Evolutionary conservation across 176 grass and related monocot species (phyloP).

Genomic region (Oryza glaberrima): DNA sequence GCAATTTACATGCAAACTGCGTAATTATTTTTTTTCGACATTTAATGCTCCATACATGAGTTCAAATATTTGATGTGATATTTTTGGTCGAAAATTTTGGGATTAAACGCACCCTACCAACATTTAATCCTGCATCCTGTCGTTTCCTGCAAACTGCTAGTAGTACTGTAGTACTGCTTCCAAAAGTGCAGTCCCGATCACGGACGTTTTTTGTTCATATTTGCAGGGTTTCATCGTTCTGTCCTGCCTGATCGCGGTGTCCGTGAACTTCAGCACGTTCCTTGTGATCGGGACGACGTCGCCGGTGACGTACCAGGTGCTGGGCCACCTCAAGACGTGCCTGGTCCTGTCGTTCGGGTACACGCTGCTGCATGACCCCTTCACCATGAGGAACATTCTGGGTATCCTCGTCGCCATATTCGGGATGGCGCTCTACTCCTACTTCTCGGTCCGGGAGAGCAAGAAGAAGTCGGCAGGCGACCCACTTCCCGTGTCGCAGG

Average conservation of each 20-base stretch:
- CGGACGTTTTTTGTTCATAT: background rate
- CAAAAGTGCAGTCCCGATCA: background rate
- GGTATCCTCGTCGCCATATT: slow-evolving; percentile 92
- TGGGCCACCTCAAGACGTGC: slow-evolving; percentile 96
- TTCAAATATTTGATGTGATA: too few species aligned
- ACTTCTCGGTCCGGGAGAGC: slow-evolving; percentile 73
- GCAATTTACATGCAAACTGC: too few species aligned
- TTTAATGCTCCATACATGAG: too few species aligned
- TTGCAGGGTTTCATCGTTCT: slow-evolving; percentile 81
- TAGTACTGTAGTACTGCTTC: background rate
- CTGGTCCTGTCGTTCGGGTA: slow-evolving; percentile 89
- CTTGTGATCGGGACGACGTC: slow-evolving; percentile 92
- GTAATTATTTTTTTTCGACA: too few species aligned
- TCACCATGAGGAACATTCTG: slow-evolving; percentile 71
- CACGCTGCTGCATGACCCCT: slow-evolving; percentile 81
- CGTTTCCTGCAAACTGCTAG: background rate
- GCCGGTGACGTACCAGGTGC: slow-evolving; percentile 92
- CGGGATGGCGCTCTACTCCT: slow-evolving; percentile 87
- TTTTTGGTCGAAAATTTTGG: too few species aligned
- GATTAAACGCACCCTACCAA: background rate
- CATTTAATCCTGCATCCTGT: too few species aligned
- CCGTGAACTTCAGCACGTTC: slow-evolving; percentile 95
- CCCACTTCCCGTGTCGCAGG: slow-evolving; percentile 72
- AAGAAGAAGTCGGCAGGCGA: slow-evolving; percentile 70
- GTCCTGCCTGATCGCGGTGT: slow-evolving; percentile 90